phyloP scores from a whole-genome alignment of 1,284 basidiomycete species.

The Cryptococcus sp. region DNA sequence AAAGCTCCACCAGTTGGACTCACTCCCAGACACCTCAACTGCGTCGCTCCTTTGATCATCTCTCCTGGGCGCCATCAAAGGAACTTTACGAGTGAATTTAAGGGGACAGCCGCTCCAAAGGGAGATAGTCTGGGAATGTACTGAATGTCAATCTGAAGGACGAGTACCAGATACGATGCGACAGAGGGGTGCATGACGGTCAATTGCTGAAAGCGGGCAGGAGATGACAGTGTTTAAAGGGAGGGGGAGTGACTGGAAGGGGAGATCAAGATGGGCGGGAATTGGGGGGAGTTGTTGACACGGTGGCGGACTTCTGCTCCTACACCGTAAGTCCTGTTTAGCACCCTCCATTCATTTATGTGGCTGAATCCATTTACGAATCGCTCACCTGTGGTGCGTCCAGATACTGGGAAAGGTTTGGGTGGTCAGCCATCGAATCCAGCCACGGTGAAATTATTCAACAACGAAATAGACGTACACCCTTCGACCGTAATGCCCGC shows the following conservation, averaged over 20 bases:
- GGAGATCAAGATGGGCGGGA: conserved; percentile 6
- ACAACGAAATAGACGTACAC: conserved; percentile 7
- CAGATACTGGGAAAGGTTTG: conserved; percentile 10
- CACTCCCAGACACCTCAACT: not conserved
- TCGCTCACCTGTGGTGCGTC: conserved; percentile 1
- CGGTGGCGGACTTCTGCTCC: not conserved
- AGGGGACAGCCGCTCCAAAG: too few species aligned
- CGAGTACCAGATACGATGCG: too few species aligned
- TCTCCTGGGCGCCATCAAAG: not conserved
- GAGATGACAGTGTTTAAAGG: too few species aligned
- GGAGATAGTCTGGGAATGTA: not conserved
- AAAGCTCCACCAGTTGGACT: not conserved
- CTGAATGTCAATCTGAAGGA: not conserved
- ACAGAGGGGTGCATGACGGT: conserved; percentile 5
- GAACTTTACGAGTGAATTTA: not conserved
- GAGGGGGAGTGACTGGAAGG: not conserved
- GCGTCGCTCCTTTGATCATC: not conserved
- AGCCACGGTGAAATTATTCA: not conserved
- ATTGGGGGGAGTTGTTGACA: conserved; percentile 1
- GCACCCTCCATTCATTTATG: not conserved
- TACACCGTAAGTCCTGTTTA: not conserved
- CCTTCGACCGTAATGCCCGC: conserved; percentile 14
- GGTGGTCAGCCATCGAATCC: not conserved
- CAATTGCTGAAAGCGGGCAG: too few species aligned
- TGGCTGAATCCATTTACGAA: too few species aligned